A percentile compares a stretch with the other conserved stretches of the same genome.
phyloP scores from a whole-genome alignment of 805 yeast genomes.

The Teunomyces pallodes region DNA sequence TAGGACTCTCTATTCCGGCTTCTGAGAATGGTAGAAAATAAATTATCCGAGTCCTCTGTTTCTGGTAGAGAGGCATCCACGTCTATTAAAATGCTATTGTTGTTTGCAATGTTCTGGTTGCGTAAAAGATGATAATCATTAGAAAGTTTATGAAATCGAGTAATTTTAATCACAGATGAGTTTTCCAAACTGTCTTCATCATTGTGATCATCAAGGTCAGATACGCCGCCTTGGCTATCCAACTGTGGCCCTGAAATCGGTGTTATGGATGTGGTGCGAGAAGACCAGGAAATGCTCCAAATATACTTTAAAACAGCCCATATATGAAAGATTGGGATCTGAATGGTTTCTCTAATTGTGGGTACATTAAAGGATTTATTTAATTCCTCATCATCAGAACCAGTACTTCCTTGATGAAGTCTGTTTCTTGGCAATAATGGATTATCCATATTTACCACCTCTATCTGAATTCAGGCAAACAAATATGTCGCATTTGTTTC shows the following conservation, averaged over 20 bases:
- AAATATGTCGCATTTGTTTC: too few relatives aligned
- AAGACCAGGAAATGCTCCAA: neutral
- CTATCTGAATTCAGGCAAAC: too few relatives aligned
- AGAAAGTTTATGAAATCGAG: slow-evolving; percentile 2
- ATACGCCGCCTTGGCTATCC: neutral
- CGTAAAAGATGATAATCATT: slow-evolving; percentile 8
- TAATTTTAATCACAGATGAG: neutral
- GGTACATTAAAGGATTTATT: neutral
- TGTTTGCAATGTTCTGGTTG: neutral
- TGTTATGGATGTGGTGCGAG: neutral
- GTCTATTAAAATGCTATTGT: slow-evolving; percentile 11
- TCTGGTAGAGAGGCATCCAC: slow-evolving; percentile 1
- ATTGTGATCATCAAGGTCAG: neutral
- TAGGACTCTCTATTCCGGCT: neutral
- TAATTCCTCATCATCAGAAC: neutral
- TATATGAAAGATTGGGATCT: neutral
- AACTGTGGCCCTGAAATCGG: neutral
- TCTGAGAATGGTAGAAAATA: neutral
- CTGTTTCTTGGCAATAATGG: slow-evolving; percentile 1
- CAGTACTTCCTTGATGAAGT: neutral
- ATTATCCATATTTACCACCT: neutral
- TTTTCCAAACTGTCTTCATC: neutral
- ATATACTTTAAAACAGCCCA: neutral
- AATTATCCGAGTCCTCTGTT: neutral
- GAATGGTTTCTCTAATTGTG: neutral